Evolutionary conservation across 345 rosid species (phyloP).

Genomic region (Excoecaria cochinchinensis): DNA sequence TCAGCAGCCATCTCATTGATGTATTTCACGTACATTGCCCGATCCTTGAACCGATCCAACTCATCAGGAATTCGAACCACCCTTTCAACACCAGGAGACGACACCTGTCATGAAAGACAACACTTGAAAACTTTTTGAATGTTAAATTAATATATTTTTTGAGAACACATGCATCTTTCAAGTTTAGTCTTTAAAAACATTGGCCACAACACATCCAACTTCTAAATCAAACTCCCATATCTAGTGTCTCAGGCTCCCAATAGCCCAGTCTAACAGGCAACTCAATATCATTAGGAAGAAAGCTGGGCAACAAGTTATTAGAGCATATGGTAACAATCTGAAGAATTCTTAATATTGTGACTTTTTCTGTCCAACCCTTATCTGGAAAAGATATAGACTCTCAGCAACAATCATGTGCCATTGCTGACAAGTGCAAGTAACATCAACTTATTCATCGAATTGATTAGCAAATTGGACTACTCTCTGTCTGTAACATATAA

Average conservation of each 20-base stretch:
- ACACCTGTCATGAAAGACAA: slow-evolving; percentile 49
- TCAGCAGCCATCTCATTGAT: slow-evolving; percentile 24
- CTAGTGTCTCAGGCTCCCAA: background rate
- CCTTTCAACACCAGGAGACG: slow-evolving; percentile 88
- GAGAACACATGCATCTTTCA: slow-evolving; percentile 9
- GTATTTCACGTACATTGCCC: slow-evolving; percentile 67
- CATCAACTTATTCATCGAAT: no score
- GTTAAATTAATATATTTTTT: background rate
- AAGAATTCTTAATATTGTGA: background rate
- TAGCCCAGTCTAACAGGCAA: background rate
- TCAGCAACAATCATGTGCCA: no score
- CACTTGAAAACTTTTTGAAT: background rate
- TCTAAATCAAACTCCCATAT: background rate
- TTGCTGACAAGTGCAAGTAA: no score
- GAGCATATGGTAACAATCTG: background rate
- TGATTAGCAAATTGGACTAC: no score
- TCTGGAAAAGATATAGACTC: no score
- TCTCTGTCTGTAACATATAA: background rate
- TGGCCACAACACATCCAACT: slow-evolving; percentile 10
- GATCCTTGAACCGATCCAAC: slow-evolving; percentile 75
- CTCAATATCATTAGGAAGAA: background rate
- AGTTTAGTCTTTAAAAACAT: slow-evolving; percentile 3
- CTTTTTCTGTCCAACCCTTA: background rate
- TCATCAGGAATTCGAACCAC: slow-evolving; percentile 77
- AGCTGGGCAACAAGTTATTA: no score